A percentile compares a stretch with the other conserved stretches of the same genome.
These are phyloP conservation scores for Penicillium verhagenii DNA, from an alignment of 495 filamentous ascomycete species.

Conservation along the genomic window DNA sequence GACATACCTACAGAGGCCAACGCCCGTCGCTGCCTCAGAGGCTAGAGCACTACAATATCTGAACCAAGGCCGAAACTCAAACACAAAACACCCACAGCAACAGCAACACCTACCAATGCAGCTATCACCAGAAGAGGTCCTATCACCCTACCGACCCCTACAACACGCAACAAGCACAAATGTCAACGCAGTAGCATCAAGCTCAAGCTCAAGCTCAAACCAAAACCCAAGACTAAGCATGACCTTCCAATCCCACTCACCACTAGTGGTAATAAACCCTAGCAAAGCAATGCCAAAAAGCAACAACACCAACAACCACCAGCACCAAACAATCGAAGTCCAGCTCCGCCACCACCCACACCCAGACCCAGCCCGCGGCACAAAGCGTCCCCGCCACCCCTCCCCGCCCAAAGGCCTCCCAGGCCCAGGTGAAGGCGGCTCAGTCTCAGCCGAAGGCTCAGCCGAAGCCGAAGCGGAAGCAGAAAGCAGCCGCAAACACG, in stretches of 20 bases:
- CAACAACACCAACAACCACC: not conserved
- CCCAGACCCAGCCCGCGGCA: constrained; percentile 6
- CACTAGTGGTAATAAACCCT: not conserved
- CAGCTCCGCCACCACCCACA: not conserved
- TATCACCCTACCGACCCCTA: not conserved
- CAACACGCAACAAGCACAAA: not conserved
- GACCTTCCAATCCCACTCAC: too few relatives aligned
- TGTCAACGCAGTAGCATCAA: not conserved
- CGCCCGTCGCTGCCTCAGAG: not conserved
- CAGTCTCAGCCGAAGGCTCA: too few relatives aligned
- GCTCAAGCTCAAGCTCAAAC: too few relatives aligned
- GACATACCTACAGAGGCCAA: not conserved
- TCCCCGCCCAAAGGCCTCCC: too few relatives aligned
- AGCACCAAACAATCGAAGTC: not conserved
- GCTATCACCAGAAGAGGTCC: not conserved
- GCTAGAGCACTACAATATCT: not conserved
- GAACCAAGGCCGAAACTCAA: not conserved
- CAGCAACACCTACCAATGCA: not conserved
- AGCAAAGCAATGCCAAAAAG: not conserved
- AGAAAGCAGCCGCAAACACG: constrained; percentile 34
- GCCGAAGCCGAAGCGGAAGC: constrained; percentile 11
- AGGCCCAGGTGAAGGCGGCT: too few relatives aligned
- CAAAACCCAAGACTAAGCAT: not conserved
- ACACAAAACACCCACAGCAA: not conserved
- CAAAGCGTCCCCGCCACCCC: too few relatives aligned